Conservation (phyloP, 352 stramenopile species). For the Pythium periplocum region DNA sequence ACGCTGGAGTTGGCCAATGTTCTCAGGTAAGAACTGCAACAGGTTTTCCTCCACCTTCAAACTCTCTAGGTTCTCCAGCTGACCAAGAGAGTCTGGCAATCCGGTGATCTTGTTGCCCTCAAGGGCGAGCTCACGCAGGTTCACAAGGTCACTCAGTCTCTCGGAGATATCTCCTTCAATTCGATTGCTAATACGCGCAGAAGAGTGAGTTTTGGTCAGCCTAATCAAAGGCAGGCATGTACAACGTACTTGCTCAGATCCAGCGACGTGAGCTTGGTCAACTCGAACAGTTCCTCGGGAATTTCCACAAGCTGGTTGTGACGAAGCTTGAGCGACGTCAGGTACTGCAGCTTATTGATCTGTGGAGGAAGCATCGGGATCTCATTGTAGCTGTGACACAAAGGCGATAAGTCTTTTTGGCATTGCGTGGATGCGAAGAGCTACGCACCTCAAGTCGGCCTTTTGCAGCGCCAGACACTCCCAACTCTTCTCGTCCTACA, state of each 20-base stretch:
- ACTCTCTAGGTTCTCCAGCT: conserved; percentile 44
- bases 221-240: background rate
- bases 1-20: conserved; percentile 40
- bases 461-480: conserved; percentile 65
- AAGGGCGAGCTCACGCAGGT: conserved; percentile 54
- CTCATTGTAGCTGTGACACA: conserved; percentile 60
- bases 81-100: conserved; percentile 45
- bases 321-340: conserved; percentile 65
- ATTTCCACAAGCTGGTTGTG: conserved; percentile 58
- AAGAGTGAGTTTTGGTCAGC: conserved; percentile 6
- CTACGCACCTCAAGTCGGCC: conserved; percentile 55
- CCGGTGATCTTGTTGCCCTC: conserved; percentile 60
- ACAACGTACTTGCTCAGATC: conserved; percentile 74
- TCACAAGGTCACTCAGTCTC: conserved; percentile 38
- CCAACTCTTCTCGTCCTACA: conserved; percentile 63
- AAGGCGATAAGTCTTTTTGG: background rate
- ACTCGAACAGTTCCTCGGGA: conserved; percentile 46
- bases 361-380: conserved; percentile 45
- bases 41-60: conserved; percentile 64
- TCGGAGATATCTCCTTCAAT: conserved; percentile 45
- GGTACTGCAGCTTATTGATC: conserved; percentile 39
- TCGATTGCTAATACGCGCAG: conserved; percentile 38
- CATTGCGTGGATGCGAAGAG: background rate
- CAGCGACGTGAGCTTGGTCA: conserved; percentile 53
- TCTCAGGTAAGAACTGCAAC: conserved; percentile 32